phyloP scores from a whole-genome alignment of 139 green algal species.

The Tetraselmis striata region DNA sequence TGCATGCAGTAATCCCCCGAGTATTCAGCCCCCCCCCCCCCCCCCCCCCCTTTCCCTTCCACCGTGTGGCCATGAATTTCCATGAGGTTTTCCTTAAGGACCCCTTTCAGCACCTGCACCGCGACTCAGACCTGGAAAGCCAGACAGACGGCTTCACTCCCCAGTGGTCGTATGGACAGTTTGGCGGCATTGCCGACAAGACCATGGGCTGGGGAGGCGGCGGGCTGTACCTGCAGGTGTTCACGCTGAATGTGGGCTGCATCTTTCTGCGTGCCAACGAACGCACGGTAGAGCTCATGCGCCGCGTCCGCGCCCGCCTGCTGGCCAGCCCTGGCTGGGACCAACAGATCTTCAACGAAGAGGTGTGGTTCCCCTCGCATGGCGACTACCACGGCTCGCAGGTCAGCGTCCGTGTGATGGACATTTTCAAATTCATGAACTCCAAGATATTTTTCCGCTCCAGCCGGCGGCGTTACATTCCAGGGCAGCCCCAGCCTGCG shows the following conservation, averaged over 20 bases:
- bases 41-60: too few relatives aligned
- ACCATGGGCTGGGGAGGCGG: slow-evolving; percentile 49
- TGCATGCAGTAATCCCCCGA: too few relatives aligned
- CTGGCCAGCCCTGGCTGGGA: not conserved
- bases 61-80: too few relatives aligned
- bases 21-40: too few relatives aligned
- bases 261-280: slow-evolving; percentile 17
- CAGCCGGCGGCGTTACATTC: slow-evolving; percentile 22
- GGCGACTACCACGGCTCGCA: slow-evolving; percentile 21
- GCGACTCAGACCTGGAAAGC: slow-evolving; percentile 43
- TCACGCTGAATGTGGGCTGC: slow-evolving; percentile 47
- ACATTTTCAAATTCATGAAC: slow-evolving; percentile 33
- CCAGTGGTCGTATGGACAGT: slow-evolving; percentile 28
- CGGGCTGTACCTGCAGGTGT: slow-evolving; percentile 37
- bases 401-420: slow-evolving; percentile 31
- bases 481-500: slow-evolving; percentile 18
- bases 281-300: not conserved
- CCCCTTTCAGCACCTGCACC: slow-evolving; percentile 17
- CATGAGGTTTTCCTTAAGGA: slow-evolving; percentile 2
- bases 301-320: not conserved
- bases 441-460: slow-evolving; percentile 42
- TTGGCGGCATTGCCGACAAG: slow-evolving; percentile 25
- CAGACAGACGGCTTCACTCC: slow-evolving; percentile 37
- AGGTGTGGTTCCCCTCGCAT: slow-evolving; percentile 27
- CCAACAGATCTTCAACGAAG: slow-evolving; percentile 42